Evolutionary conservation across 1,139 yeast genomes (phyloP), one percentile per base, ranked within the genome.

Genomic region (Blastobotrys elegans): DNA sequence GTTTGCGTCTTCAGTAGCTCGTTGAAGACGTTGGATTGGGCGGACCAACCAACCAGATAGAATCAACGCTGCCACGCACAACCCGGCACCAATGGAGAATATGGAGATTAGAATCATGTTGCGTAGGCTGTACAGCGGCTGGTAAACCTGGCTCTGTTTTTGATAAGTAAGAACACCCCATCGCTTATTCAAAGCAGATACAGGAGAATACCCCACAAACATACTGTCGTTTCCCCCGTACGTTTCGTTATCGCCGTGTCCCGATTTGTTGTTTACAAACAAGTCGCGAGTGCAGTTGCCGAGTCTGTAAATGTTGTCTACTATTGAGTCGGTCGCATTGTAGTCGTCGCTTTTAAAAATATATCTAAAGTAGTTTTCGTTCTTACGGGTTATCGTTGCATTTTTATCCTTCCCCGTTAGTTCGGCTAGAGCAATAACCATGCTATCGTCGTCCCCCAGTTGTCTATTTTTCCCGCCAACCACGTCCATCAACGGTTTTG

Each of bases 41-140:
- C 87, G 70, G 5, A 88, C 92, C 34, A 94, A 90, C 76, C 84
- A 85, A 49, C 86, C 88, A 0, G 96, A 89, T 50, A 89, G 68
- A 2, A 95, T 84, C 65, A 88, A 78, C 0, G 97, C 87, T 17
- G 85, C 67, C 1, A 87, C 56, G 59, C 87, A 80, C 75, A 89
- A 81, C 48, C 85, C 81, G 0, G 72, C 84, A 1, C 95, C 95
- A 26, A 87, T 80, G 1, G 86, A 89, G 44, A 89, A 72, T 32
- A 88, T 88, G 1, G 89, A 82, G 2, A 94, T 95, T 40, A 84
- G 74, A 51, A 88, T 80, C 53, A 88, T 84, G 54, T 79, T 78
- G 4, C 85, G 75, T 46, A 90, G 69, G 52, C 73, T 76, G 24
- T 75, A 69, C 3, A 84, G 74, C 1, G 97, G 96, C 1, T 71